Evolutionary conservation across 441 rosid species (phyloP), one percentile per base, ranked within the genome.

Genomic region (Lepidium campestre): DNA sequence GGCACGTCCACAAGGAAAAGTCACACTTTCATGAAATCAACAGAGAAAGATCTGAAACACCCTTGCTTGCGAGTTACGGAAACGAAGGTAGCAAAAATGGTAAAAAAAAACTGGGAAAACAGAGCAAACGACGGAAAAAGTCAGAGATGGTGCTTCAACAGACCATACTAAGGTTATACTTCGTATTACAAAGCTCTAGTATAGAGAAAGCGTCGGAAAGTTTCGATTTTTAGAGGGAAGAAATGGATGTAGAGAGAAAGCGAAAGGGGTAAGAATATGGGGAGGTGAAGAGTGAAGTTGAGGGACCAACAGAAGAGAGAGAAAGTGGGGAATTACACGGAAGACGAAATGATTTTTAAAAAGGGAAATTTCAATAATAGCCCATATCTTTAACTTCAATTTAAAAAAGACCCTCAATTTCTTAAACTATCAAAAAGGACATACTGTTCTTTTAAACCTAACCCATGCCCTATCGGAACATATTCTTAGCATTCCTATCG

Each of bases 51-150:
- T 40, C 53, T 29, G 2, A 39, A 31, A 15, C 49, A 47, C 10
- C 13, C 13, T 71, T 57, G 15, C 76, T 72, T 72, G 72, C 34
- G 9, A 58, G 52, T 17, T 65, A 65, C 67, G 72, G 49, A 73
- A 73, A 10, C 49, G 3, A 66, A 44, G 5, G 17, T 7, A 73
- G 57, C 29, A 25, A 36, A 34, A 35, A 25, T 19, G 19, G 63
- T 32, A 29, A 45, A 18, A 9, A 6, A 19, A 44, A 39, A 12
- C 32, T 0, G 46, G 31, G 29, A 12, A 41, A 49, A 19, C 32
- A 57, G 67, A 65, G 61, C 22, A 57, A 23, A 22, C 4, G 11
- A 62, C 15, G 48, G n/a, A 13, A 18, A 10, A 18, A 71, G 42
- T 36, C 57, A 73, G 27, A 59, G 46, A 19, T n/a, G 20, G 19